Evolutionary conservation across 768 basidiomycete species (phyloP).

Genomic region (Lactarius hatsudake): DNA sequence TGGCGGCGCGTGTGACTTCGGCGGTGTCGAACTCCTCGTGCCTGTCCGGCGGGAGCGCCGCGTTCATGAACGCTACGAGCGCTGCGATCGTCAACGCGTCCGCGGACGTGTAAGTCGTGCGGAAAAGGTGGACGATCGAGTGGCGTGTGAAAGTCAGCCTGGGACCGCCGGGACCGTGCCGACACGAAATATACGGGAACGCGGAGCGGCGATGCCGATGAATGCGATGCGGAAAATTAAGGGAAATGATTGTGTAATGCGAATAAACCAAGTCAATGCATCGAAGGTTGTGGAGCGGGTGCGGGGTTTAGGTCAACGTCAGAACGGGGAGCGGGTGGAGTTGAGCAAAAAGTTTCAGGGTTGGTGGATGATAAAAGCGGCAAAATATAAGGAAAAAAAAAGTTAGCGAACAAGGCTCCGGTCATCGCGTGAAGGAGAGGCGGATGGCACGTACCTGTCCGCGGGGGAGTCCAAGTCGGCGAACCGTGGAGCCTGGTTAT

Average conservation of each 20-base stretch:
- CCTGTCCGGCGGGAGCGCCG: conserved; percentile 73
- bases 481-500: conserved; percentile 32
- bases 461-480: conserved; percentile 59
- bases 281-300: background rate
- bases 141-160: conserved; percentile 60
- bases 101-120: conserved; percentile 59
- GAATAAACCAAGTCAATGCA: background rate
- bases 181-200: background rate
- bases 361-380: background rate
- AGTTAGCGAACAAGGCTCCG: background rate
- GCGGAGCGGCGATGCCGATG: background rate
- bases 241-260: background rate
- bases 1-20: conserved; percentile 49
- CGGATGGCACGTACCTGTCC: conserved; percentile 52
- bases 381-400: background rate
- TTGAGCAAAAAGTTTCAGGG: background rate
- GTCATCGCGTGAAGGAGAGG: background rate
- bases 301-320: conserved; percentile 8
- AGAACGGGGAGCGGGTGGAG: conserved; percentile 3
- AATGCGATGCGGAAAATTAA: background rate
- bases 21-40: conserved; percentile 79
- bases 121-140: conserved; percentile 63
- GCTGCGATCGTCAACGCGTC: conserved; percentile 72
- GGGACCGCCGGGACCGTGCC: background rate
- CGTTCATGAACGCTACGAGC: conserved; percentile 68